Conservation (phyloP, 2,329 filamentous ascomycete species). For the Gaeumannomyces tritici region DNA sequence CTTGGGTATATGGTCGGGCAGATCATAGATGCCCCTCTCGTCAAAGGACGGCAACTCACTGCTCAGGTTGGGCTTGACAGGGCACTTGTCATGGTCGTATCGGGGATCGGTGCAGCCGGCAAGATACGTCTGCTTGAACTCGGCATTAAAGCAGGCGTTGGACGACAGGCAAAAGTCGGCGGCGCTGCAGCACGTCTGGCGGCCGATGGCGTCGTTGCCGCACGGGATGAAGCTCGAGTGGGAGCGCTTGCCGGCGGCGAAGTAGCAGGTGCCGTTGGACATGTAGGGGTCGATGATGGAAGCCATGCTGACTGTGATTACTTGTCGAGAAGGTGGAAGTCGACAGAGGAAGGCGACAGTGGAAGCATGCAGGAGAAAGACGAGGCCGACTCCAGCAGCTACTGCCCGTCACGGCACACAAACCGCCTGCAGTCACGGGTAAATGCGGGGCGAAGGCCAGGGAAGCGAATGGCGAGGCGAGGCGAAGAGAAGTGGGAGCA, state of each 20-base stretch:
- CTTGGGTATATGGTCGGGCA: no score
- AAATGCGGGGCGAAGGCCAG: not conserved
- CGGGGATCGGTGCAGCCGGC: slow-evolving; percentile 24
- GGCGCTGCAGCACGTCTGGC: slow-evolving; percentile 10
- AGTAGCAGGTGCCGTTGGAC: slow-evolving; percentile 12
- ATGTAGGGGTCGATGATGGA: slow-evolving; percentile 6
- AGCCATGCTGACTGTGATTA: not conserved
- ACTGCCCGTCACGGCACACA: not conserved
- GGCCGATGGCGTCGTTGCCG: slow-evolving; percentile 9
- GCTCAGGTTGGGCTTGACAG: slow-evolving; percentile 17
- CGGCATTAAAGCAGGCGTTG: slow-evolving; percentile 13
- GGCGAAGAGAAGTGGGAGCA: no score
- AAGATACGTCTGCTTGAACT: slow-evolving; percentile 24
- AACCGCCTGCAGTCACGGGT: not conserved
- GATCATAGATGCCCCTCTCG: not conserved
- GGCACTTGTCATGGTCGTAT: slow-evolving; percentile 21
- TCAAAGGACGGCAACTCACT: slow-evolving; percentile 2
- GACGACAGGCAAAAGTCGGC: slow-evolving; percentile 10
- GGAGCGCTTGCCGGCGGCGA: not conserved
- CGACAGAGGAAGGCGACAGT: no score
- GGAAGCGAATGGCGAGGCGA: not conserved
- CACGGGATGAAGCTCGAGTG: slow-evolving; percentile 12
- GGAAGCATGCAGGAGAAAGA: not conserved
- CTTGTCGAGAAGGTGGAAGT: not conserved
- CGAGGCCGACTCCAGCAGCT: not conserved